phyloP scores from a whole-genome alignment of 164 flowering plant species.

The Malania oleifera region DNA sequence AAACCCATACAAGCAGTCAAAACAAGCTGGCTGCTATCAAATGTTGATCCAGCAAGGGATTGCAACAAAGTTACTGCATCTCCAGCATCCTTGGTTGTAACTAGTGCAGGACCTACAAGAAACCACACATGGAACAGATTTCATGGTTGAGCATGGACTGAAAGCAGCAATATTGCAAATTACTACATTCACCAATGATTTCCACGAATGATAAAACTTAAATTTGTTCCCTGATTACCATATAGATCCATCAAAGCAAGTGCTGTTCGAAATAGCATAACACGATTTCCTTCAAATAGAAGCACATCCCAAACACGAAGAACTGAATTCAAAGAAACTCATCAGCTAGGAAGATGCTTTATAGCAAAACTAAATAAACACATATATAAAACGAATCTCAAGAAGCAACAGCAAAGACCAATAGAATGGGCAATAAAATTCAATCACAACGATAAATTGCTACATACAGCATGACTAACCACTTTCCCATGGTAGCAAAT shows the following conservation, averaged over 20 bases:
- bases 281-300: conserved; percentile 7
- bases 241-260: conserved; percentile 10
- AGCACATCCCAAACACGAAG: conserved; percentile 10
- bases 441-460: no score
- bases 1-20: conserved; percentile 8
- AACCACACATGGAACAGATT: neutral
- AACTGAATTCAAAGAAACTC: conserved; percentile 2
- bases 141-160: neutral
- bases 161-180: neutral
- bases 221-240: neutral
- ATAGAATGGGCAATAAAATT: neutral
- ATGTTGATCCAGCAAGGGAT: conserved; percentile 8
- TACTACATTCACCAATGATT: neutral
- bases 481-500: conserved; percentile 7
- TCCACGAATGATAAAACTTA: neutral
- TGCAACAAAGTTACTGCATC: conserved; percentile 9
- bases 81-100: conserved; percentile 10
- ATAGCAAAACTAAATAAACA: neutral
- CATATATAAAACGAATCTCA: neutral
- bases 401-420: neutral
- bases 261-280: conserved; percentile 2
- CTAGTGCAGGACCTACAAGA: conserved; percentile 4
- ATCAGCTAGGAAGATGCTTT: neutral
- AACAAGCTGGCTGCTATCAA: conserved; percentile 6
- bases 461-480: neutral